Base-by-base conservation (phyloP, 495 filamentous ascomycete species). In the Aspergillus diversus region DNA sequence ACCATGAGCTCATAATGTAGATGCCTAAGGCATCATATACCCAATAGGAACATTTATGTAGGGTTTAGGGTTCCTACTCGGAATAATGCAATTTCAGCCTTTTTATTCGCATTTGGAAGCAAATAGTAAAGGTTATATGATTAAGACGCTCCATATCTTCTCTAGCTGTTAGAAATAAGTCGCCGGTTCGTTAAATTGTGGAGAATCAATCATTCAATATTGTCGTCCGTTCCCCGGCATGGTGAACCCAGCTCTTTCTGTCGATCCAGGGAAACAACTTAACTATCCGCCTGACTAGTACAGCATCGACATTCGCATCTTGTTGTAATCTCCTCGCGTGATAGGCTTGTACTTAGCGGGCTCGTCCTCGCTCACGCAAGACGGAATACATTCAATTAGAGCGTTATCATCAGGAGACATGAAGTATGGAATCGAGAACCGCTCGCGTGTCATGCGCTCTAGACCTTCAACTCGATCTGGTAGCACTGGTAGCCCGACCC, bases 341-440 rank as follows among this genome's bases (percentile, higher is more conserved):
- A 85, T 79, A 1, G 84, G 84, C 55, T 78, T 75, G 63, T 87
- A 84, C 69, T 82, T 84, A 11, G 78, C 73, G 60, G 78, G 69
- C 68, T 80, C 37, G 42, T 66, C 59, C 42, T 68, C 69, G 27
- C 66, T 69, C 55, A 64, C 70, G 64, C 82, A 87, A 21, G 82
- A 81, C 1, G 83, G 77, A 57, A 89, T 73, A 55, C 81, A 83
- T 65, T 87, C 82, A 57, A 90, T 83, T 15, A 87, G 64, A 17
- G 78, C 70, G 35, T 83, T 76, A 35, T 76, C 73, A 66, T 89
- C 83, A 0, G 84, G 82, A 31, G 78, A 73, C 54, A 87, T 73
- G 64, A 88, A 90, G 70, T 84, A 89, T 4, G 86, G 85, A 63
- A 89, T 88, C 13, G 85, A 87, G 60, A 85, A 89, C 34, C 86